These are phyloP conservation scores for Stramenopiles sp. DNA, from an alignment of 352 stramenopile genomes.

Conservation along the genomic window DNA sequence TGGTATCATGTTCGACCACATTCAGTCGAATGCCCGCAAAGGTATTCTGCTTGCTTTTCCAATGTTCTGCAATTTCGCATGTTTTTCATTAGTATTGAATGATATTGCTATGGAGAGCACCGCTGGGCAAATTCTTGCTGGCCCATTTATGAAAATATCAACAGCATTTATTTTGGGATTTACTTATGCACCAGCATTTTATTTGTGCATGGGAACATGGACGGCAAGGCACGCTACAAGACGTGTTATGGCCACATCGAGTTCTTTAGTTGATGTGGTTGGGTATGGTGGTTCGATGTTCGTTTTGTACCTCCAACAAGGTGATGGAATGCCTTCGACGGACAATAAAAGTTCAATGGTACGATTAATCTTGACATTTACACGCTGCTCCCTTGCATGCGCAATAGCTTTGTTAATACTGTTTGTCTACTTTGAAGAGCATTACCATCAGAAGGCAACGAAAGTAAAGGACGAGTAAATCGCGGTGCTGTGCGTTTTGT, in stretches of 20 bases:
- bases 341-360: background rate
- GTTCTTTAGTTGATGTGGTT: constrained; percentile 9
- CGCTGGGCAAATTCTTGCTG: background rate
- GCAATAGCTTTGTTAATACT: background rate
- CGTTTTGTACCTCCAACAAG: constrained; percentile 11
- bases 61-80: constrained; percentile 3
- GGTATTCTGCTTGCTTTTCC: background rate
- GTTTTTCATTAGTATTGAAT: constrained; percentile 6
- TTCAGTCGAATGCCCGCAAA: background rate
- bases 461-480: constrained; percentile 10
- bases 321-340: background rate
- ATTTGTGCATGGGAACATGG: constrained; percentile 12
- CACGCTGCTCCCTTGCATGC: background rate
- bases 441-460: background rate
- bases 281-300: constrained; percentile 7
- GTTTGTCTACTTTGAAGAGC: constrained; percentile 9
- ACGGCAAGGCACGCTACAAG: background rate
- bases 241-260: constrained; percentile 9
- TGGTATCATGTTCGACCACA: background rate
- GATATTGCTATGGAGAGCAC: background rate
- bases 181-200: constrained; percentile 6
- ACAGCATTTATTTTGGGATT: constrained; percentile 1
- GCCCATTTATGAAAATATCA: background rate
- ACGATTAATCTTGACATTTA: background rate
- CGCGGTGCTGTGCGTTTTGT: no score